Base-by-base conservation (phyloP, 2,329 filamentous ascomycete species). In the Hymenoscyphus fructigenus region DNA sequence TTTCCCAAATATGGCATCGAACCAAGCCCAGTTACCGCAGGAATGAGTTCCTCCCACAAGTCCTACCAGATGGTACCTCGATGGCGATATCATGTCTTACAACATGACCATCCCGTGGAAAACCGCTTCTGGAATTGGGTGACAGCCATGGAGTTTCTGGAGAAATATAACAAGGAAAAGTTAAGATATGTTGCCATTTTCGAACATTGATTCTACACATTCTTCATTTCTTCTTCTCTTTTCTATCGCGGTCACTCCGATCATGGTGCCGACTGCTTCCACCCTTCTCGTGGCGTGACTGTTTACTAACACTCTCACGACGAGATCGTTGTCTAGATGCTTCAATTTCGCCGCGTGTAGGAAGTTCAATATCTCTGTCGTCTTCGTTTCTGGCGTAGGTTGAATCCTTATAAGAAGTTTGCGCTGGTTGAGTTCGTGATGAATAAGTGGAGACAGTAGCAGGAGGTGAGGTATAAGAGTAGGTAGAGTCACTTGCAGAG, bases 301-400 rank as follows among this genome's bases (percentile, higher is more conserved):
- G n/a, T 32, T 44, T 62, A 32, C 58, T 60, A 3, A 34, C 57
- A 17, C 57, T 58, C 15, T 60, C 58, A 47, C 58, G 58, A 17
- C 41, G 41, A 20, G 41, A 47, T 14, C 41, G 41, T 9, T 47
- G 47, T 57, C 55, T 41, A 14, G 53, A 28, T 14, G 60, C 60
- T 56, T 58, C 53, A 5, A 34, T 57, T 36, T 63, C 55, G 23
- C 59, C 38, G 15, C 38, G 61, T 17, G 61, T 63, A n/a, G 61
- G 61, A 28, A 63, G 56, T 14, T 26, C 28, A 7, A 63, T 59
- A 15, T 63, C 61, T 5, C 38, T 26, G 10, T 57, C 61, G 2
- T 59, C 61, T 9, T 59, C 61, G 4, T 62, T 36, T n/a, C 41
- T 38, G 7, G 9, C 23, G 6, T 29, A 17, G 15, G 26, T 17